These are phyloP conservation scores for Neurospora tetraspora DNA, from an alignment of 495 filamentous ascomycete genomes.

Conservation along the genomic window DNA sequence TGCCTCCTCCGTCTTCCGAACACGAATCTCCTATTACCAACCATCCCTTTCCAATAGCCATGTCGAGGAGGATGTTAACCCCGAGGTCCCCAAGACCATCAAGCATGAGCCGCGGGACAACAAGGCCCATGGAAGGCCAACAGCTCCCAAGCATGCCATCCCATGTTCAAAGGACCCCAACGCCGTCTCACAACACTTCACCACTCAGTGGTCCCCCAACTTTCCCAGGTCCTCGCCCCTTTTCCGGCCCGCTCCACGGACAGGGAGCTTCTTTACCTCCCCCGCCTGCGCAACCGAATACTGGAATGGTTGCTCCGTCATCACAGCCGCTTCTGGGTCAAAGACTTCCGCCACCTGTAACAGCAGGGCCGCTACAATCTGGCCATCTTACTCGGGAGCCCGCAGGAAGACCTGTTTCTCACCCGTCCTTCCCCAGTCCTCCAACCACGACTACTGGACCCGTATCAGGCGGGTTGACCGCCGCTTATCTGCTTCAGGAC, in stretches of 20 bases:
- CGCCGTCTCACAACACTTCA: constrained; percentile 15
- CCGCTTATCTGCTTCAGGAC: constrained; percentile 2
- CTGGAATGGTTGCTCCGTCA: constrained; percentile 24
- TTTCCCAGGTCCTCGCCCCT: constrained; percentile 22
- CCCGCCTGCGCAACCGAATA: constrained; percentile 22
- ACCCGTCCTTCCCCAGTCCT: background rate
- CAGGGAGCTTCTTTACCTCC: constrained; percentile 19
- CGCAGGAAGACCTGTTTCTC: constrained; percentile 10
- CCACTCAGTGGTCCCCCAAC: constrained; percentile 23
- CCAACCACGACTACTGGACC: background rate
- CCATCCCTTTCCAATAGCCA: constrained; percentile 27
- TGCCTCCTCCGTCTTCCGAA: constrained; percentile 19
- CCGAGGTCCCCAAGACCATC: constrained; percentile 52
- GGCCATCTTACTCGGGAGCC: constrained; percentile 12
- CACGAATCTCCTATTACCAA: constrained; percentile 31
- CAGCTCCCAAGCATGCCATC: constrained; percentile 28
- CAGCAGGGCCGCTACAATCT: constrained; percentile 16
- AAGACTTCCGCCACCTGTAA: constrained; percentile 11
- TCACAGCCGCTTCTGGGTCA: constrained; percentile 31
- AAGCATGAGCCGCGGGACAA: constrained; percentile 33
- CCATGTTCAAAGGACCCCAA: constrained; percentile 24
- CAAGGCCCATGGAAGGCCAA: constrained; percentile 34
- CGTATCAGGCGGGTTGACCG: background rate
- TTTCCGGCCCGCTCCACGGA: constrained; percentile 13
- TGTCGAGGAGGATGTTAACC: constrained; percentile 47